Base-by-base conservation (phyloP, 164 flowering plant genomes). In the Berberis vulgaris region DNA sequence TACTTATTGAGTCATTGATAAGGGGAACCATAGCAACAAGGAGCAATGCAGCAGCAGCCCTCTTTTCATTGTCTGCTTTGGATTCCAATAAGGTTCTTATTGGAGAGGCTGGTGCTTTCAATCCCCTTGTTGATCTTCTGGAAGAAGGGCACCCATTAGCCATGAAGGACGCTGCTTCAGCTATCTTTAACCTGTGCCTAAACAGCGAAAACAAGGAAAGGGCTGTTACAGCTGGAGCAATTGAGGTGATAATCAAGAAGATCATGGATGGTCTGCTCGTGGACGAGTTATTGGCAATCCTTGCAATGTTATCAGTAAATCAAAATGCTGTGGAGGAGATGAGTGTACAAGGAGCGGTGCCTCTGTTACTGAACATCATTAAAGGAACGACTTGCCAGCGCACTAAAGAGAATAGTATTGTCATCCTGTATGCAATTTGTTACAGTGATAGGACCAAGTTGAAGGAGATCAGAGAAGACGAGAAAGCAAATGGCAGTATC, bases 121-220 rank as follows among this genome's bases (percentile, higher is more conserved):
- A 77, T 66, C 84, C 86, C 2, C 81, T 92, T 3, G 69, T 87
- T 7, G 78, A 76, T 3, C 85, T 92, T 39, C 61, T 92, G 56
- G 88, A 86, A 40, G 88, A 87, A 55, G 93, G 89, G 4, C 72
- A 82, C 58, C 78, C 79, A 9, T 65, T 71, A 41, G 88, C 88
- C 2, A 82, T 86, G 88, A 92, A 83, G 58, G 98, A 92, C 74
- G 96, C 72, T 43, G 91, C 95, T n/a, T 80, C 95, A 0, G 98
- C 98, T 6, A 80, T 92, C 41, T 92, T 84, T 57, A 87, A 69
- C 68, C 72, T 92, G 2, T 92, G 98, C 61, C 79, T 83, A 4
- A 9, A 70, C 42, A 81, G 78, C 45, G 93, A 86, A 57, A 92
- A 92, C 81, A 86, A 71, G 76, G 79, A 65, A 2, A 82, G 78